Percentiles rank a stretch among this genome's conserved stretches.
Evolutionary conservation across 2,329 filamentous ascomycete species (phyloP).

Genomic region (Fusarium sororula): DNA sequence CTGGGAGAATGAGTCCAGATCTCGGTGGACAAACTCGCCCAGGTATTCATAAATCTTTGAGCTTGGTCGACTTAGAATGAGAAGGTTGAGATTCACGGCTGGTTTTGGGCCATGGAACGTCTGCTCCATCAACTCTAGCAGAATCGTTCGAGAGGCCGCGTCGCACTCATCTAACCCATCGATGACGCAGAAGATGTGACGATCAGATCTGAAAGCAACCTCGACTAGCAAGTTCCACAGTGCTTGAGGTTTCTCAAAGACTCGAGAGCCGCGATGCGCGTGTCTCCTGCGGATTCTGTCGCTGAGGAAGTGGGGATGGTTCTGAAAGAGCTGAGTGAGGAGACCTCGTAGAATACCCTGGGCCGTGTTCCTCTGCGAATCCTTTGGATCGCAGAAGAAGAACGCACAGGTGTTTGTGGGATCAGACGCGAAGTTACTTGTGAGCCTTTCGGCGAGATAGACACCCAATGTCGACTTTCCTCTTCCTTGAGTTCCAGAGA

Average conservation of each 20-base stretch:
- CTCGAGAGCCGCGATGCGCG: constrained; percentile 9
- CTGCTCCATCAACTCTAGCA: constrained; percentile 21
- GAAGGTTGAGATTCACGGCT: constrained; percentile 10
- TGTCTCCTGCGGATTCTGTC: constrained; percentile 26
- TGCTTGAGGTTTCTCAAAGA: constrained; percentile 23
- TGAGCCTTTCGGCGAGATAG: constrained; percentile 19
- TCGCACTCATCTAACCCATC: constrained; percentile 26
- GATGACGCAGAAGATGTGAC: constrained; percentile 19
- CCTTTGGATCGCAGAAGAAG: constrained; percentile 21
- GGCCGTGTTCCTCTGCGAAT: constrained; percentile 14
- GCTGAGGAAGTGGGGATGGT: constrained; percentile 18
- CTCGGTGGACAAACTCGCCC: constrained; percentile 27
- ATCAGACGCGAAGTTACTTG: constrained; percentile 9
- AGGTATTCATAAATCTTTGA: constrained; percentile 22
- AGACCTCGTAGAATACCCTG: constrained; percentile 19
- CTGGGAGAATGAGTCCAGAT: constrained; percentile 34
- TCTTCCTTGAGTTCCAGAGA: constrained; percentile 14
- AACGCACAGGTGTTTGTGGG: constrained; percentile 15
- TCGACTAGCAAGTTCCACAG: constrained; percentile 24
- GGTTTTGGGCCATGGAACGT: constrained; percentile 15
- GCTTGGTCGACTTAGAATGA: constrained; percentile 9
- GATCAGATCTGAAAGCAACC: constrained; percentile 20
- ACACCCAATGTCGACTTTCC: constrained; percentile 20
- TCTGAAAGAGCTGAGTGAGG: constrained; percentile 24
- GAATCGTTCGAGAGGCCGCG: constrained; percentile 3